Conservation (phyloP, 2,329 filamentous ascomycete species). For the Coniosporium tulheliwenetii region DNA sequence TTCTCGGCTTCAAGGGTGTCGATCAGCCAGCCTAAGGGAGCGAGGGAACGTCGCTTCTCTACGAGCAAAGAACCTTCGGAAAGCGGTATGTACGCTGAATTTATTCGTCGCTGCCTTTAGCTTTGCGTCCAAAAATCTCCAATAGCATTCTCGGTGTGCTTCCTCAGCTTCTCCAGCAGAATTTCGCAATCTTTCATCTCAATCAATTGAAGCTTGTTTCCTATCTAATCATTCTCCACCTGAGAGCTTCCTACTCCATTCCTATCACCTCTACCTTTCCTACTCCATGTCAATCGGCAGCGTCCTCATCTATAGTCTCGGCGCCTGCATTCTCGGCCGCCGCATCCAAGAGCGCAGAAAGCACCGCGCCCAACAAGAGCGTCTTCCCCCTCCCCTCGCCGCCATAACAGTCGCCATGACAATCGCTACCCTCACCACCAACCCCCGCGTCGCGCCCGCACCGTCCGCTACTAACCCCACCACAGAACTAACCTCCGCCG, state of each 20-base stretch:
- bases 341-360: not conserved
- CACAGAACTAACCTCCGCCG: conserved; percentile 64
- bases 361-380: not conserved
- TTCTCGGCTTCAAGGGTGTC: conserved; percentile 3
- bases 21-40: conserved; percentile 1
- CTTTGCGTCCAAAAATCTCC: too few species aligned
- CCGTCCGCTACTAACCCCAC: conserved; percentile 3
- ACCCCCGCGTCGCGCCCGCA: conserved; percentile 1
- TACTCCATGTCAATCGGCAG: not conserved
- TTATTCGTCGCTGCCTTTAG: conserved; percentile 1
- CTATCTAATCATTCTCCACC: not conserved
- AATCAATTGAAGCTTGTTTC: not conserved
- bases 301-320: not conserved
- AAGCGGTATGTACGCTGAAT: conserved; percentile 21
- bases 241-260: not conserved
- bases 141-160: too few species aligned
- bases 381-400: conserved; percentile 3
- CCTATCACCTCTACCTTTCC: not conserved
- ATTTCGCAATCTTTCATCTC: not conserved
- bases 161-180: too few species aligned
- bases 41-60: conserved; percentile 22
- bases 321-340: not conserved
- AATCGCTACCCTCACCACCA: conserved; percentile 1
- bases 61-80: conserved; percentile 26
- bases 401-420: not conserved